Conservation (phyloP, 306 rosid genomes). For the Corylus avellana region DNA sequence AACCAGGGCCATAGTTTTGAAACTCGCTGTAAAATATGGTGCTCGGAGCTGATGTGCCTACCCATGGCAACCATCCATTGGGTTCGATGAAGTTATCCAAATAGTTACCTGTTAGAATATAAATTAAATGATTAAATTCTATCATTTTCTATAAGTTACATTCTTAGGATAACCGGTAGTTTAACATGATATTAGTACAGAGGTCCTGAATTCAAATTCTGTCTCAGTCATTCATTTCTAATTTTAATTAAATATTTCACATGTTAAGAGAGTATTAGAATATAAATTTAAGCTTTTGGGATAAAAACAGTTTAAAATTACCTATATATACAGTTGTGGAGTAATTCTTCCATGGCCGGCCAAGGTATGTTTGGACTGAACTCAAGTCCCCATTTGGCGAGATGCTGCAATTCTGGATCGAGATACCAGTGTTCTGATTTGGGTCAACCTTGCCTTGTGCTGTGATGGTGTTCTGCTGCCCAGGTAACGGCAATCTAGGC, state of each 20-base stretch:
- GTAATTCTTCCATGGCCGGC: conserved; percentile 90
- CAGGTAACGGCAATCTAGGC: conserved; percentile 51
- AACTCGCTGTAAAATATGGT: conserved; percentile 73
- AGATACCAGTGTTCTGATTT: conserved; percentile 71
- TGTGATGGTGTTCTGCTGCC: conserved; percentile 75
- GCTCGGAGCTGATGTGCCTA: conserved; percentile 63
- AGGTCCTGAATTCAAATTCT: no score
- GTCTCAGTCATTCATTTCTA: no score
- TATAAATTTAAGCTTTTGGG: no score
- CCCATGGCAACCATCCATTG: conserved; percentile 80
- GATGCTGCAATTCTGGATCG: conserved; percentile 59
- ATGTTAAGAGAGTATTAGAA: no score
- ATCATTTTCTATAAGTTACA: no score
- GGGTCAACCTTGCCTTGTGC: conserved; percentile 88
- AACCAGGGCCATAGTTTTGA: conserved; percentile 65
- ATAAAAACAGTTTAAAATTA: no score
- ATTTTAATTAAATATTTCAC: no score
- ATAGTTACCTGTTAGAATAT: background rate
- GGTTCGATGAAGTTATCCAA: conserved; percentile 47
- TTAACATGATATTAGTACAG: no score
- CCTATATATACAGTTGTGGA: conserved; percentile 71
- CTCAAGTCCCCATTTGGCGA: conserved; percentile 54
- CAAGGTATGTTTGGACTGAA: conserved; percentile 59
- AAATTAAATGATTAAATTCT: no score
- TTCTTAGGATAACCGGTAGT: no score